Evolutionary conservation across 768 basidiomycete genomes (phyloP).

Genomic region (Calocera viscosa): DNA sequence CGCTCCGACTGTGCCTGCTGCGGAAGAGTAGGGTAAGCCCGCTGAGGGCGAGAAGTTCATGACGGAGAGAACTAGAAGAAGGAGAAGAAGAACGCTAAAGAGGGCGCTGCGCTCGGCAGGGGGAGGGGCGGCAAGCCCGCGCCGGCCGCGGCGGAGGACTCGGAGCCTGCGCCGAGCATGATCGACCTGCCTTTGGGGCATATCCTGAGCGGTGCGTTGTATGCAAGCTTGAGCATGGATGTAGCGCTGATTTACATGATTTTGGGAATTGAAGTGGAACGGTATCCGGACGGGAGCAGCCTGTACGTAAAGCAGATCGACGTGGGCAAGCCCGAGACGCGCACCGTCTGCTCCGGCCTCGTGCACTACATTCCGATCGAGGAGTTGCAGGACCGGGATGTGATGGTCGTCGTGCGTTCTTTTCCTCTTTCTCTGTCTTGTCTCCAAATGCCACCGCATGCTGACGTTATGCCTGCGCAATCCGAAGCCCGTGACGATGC

Average conservation of each 20-base stretch:
- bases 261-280: conserved; percentile 75
- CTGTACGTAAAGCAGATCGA: conserved; percentile 99
- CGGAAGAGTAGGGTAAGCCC: conserved; percentile 33
- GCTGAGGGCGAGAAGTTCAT: conserved; percentile 31
- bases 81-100: conserved; percentile 26
- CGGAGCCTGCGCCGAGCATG: conserved; percentile 84
- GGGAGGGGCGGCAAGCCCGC: conserved; percentile 21
- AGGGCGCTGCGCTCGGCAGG: conserved; percentile 26
- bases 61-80: conserved; percentile 35
- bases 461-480: conserved; percentile 37
- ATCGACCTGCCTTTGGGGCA: conserved; percentile 90
- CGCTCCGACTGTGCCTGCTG: conserved; percentile 16
- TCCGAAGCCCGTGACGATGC: conserved; percentile 91
- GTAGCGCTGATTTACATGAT: no score
- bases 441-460: no score
- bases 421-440: background rate
- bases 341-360: conserved; percentile 92
- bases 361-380: conserved; percentile 96
- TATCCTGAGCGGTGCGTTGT: conserved; percentile 74
- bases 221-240: no score
- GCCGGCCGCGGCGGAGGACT: conserved; percentile 42
- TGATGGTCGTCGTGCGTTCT: conserved; percentile 60
- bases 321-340: conserved; percentile 83
- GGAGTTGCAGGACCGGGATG: conserved; percentile 70
- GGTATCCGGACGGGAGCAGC: conserved; percentile 94